Evolutionary conservation across 148 eudicot species (phyloP).

Genomic region (Beta vulgaris): DNA sequence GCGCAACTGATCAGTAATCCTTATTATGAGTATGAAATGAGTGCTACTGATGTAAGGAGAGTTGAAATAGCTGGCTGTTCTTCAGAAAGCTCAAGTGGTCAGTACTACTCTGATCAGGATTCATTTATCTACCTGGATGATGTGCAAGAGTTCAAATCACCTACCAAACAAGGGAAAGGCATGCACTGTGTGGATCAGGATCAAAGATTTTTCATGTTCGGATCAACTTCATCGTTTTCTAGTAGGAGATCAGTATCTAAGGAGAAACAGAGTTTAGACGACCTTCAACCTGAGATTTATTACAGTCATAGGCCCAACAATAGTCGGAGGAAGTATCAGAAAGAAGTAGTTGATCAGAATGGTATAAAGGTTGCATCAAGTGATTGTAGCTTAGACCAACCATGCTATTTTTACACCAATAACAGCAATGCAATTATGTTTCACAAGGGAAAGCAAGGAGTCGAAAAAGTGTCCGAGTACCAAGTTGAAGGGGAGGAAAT

Average conservation of each 20-base stretch:
- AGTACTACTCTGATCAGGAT: slow-evolving; percentile 25
- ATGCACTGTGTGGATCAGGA: slow-evolving; percentile 44
- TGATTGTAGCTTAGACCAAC: slow-evolving; percentile 27
- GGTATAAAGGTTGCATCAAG: neutral
- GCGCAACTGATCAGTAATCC: slow-evolving; percentile 11
- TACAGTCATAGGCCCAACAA: slow-evolving; percentile 28
- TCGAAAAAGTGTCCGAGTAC: no score
- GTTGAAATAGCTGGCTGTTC: slow-evolving; percentile 23
- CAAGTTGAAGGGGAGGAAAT: no score
- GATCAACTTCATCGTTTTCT: slow-evolving; percentile 24
- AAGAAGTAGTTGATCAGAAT: slow-evolving; percentile 7
- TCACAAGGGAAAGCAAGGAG: neutral
- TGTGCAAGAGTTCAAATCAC: slow-evolving; percentile 53
- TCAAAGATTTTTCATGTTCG: slow-evolving; percentile 65
- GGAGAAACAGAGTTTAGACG: slow-evolving; percentile 22
- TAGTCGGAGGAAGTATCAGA: slow-evolving; percentile 26
- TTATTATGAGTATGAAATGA: neutral
- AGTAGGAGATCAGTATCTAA: slow-evolving; percentile 36
- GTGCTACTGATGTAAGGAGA: neutral
- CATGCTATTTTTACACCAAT: slow-evolving; percentile 31
- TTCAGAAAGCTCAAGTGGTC: slow-evolving; percentile 26
- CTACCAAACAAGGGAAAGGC: slow-evolving; percentile 25
- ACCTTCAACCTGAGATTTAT: slow-evolving; percentile 26
- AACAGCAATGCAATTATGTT: neutral
- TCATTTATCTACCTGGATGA: slow-evolving; percentile 42